Conservation (phyloP, 495 filamentous ascomycete species). For the Neurospora intermedia region DNA sequence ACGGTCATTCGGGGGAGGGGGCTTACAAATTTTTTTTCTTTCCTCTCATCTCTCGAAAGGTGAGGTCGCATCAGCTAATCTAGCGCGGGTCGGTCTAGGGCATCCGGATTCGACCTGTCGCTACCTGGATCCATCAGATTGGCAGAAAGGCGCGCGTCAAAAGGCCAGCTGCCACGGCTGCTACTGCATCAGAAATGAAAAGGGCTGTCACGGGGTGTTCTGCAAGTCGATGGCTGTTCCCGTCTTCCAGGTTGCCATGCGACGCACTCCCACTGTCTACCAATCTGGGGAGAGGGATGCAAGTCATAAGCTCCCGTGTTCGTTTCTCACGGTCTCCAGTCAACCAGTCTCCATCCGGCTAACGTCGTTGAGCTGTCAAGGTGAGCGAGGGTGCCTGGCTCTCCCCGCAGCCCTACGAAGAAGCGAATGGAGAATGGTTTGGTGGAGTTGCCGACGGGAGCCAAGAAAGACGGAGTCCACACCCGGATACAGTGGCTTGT, state of each 20-base stretch:
- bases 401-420: not conserved
- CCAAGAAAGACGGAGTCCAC: not conserved
- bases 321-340: not conserved
- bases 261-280: not conserved
- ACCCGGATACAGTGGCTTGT: too few species aligned
- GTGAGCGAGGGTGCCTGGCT: not conserved
- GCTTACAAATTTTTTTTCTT: not conserved
- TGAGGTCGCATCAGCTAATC: not conserved
- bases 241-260: not conserved
- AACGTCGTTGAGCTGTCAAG: not conserved
- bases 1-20: not conserved
- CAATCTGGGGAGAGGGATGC: not conserved
- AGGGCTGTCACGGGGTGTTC: not conserved
- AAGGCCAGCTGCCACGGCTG: not conserved
- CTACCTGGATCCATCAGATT: not conserved
- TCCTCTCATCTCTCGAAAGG: not conserved
- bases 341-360: not conserved
- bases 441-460: not conserved
- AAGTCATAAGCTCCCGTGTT: not conserved
- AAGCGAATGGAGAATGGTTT: not conserved
- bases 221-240: not conserved
- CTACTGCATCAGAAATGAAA: not conserved
- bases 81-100: not conserved
- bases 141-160: not conserved
- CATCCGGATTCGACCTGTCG: not conserved